Base-by-base conservation (phyloP, 306 rosid species). In the Corylus avellana region DNA sequence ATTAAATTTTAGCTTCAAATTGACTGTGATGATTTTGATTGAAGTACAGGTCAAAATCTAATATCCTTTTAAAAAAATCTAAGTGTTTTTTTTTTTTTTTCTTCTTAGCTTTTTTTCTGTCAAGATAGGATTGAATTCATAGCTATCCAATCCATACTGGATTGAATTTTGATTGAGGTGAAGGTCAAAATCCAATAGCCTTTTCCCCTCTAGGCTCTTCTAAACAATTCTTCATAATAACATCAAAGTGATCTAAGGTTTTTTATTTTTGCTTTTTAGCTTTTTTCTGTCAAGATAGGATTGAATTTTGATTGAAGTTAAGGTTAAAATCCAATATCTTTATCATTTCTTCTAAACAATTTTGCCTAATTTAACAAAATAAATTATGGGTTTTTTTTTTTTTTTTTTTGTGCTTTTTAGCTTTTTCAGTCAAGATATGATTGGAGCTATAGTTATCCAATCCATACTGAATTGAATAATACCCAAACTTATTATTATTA, bases 21-120 rank as follows among this genome's bases (percentile, higher is more conserved):
- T 13, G 46, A 51, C 49, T 74, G 39, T 49, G 75, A 78, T 74
- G 35, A 32, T 14, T 14, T 73, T 77, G 63, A 50, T 37, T 16
- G 7, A 2, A 50, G 29, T 46, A 17, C 56, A 27, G 72, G 39
- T 10, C 27, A 57, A 49, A 5, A 12, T 9, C 7, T 12, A 25
- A 11, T 4, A 53, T 53, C 20, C 4, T 53, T 53, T 32, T 32
- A 32, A 32, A 32, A 32, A 1, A 32, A 32, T 32, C 35, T 32
- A 32, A 32, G 35, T 1, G 35, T 32, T 32, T 32, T 53, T 53
- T 53, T 16, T 37, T 37, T 39, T 4, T 39, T 39, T 4, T 4
- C 44, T 5, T 6, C 4, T 39, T 39, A 39, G 44, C 25, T 4
- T 4, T 39, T 39, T 39, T 39, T 39, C 46, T 1, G 46, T 42